Percentiles rank a stretch among this genome's conserved stretches.
phyloP scores from a whole-genome alignment of 495 filamentous ascomycete species.

The Aspergillus taichungensis region DNA sequence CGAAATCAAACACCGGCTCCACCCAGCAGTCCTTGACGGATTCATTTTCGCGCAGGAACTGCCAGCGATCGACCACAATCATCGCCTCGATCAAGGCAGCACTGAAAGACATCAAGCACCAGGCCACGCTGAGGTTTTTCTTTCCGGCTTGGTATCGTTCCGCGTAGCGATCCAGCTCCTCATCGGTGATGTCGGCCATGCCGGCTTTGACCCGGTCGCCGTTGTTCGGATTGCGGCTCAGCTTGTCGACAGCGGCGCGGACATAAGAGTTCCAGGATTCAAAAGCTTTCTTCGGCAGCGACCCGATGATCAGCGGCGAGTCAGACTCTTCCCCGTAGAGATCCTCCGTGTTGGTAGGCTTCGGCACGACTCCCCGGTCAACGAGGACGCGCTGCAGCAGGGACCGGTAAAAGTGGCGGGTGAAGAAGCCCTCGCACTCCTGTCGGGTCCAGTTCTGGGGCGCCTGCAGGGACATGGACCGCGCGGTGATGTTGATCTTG shows the following conservation, averaged over 20 bases:
- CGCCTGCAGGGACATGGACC: constrained; percentile 95
- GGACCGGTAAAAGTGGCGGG: constrained; percentile 85
- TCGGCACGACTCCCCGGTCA: constrained; percentile 63
- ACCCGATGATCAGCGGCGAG: constrained; percentile 71
- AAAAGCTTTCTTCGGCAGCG: constrained; percentile 73
- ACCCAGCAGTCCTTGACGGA: constrained; percentile 71
- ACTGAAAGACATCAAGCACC: constrained; percentile 94
- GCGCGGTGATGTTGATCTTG: constrained; percentile 85
- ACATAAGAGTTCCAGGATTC: constrained; percentile 68
- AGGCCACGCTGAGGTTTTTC: constrained; percentile 76
- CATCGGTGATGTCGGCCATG: constrained; percentile 57
- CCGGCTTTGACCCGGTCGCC: constrained; percentile 48
- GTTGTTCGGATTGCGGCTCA: constrained; percentile 49
- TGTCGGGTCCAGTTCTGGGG: constrained; percentile 78
- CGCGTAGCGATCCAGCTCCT: constrained; percentile 64
- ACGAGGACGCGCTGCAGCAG: constrained; percentile 84
- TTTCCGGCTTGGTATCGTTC: constrained; percentile 51
- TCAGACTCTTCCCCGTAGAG: constrained; percentile 29
- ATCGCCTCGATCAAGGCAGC: constrained; percentile 78
- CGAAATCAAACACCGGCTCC: constrained; percentile 85
- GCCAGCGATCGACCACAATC: constrained; percentile 87
- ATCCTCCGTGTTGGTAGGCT: constrained; percentile 34
- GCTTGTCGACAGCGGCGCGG: constrained; percentile 66
- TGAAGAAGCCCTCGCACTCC: constrained; percentile 84
- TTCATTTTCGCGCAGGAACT: constrained; percentile 72